Evolutionary conservation across 2,329 filamentous ascomycete genomes (phyloP), one percentile per base, ranked within the genome.

Genomic region (Sporothrix sp.): DNA sequence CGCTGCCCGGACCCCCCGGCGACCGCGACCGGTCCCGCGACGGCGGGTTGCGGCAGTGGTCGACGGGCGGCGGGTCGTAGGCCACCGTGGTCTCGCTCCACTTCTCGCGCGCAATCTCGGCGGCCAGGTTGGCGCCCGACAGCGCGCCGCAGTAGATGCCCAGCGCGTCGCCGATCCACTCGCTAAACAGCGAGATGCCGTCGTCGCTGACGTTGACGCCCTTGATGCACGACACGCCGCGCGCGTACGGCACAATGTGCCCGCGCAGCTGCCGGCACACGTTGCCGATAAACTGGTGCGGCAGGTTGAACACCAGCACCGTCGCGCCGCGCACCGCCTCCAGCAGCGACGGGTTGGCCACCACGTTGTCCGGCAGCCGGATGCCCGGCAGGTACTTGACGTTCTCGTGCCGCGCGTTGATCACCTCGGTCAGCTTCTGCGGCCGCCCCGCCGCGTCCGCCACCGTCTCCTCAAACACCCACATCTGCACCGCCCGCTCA

Each of bases 151-250:
- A 95, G 74, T 98, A 98, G 65, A 98, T 98, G 55, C 86, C 87
- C 18, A 98, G 76, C 27, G 85, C 84, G 65, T 87, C 82, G 52
- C 90, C 90, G 63, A 98, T 98, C 66, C 85, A 88, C 70, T 98
- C 93, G 50, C 87, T 94, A 72, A 98, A 96, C 50, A 98, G 78
- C 61, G 82, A 83, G 59, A 97, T 82, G 50, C 86, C 87, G 46
- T 87, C 82, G 61, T 91, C 85, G 4, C 85, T 84, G 30, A 98
- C 93, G 59, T 95, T 86, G 55, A 98, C 90, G 59, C 93, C 93
- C 75, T 98, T 98, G 71, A 97, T 96, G 69, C 93, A 98, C 64
- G 88, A 95, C 63, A 98, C 89, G 53, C 89, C 93, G 56, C 94
- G 82, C 23, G 93, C 91, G 62, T 82, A 97, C 7, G 93, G 93